Evolutionary conservation across 2,329 filamentous ascomycete genomes (phyloP).

Genomic region (Calonectria hawksworthii): DNA sequence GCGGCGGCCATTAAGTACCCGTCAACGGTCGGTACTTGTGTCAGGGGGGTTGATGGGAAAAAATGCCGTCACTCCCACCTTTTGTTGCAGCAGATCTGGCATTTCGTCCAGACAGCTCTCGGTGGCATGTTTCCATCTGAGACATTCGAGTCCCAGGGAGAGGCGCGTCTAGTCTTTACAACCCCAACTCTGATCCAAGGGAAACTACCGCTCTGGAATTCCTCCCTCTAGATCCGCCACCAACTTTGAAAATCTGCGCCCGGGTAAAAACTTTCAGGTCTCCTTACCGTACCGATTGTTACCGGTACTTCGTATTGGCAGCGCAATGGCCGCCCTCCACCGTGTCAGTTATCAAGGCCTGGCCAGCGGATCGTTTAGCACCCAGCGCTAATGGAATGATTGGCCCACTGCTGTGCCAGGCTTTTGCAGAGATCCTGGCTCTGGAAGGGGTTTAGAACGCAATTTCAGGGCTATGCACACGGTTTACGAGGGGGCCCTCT

Average conservation of each 20-base stretch:
- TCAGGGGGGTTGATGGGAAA: conserved; percentile 19
- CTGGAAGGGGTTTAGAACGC: conserved; percentile 33
- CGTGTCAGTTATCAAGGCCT: conserved; percentile 15
- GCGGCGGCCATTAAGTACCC: conserved; percentile 9
- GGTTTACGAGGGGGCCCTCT: conserved; percentile 7
- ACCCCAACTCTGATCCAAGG: neutral
- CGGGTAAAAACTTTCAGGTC: neutral
- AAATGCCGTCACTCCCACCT: conserved; percentile 14
- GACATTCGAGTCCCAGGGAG: neutral
- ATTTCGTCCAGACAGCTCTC: neutral
- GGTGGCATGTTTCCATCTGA: conserved; percentile 6
- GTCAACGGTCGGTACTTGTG: conserved; percentile 19
- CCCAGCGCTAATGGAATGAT: conserved; percentile 37
- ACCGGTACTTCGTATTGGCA: conserved; percentile 20
- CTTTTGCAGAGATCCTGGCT: conserved; percentile 25
- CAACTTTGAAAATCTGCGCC: neutral
- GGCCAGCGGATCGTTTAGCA: conserved; percentile 29
- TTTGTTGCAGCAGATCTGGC: conserved; percentile 3
- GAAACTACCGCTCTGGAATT: neutral
- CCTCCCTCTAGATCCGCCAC: neutral
- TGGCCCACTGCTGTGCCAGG: conserved; percentile 30
- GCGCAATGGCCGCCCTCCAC: conserved; percentile 18
- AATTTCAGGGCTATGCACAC: conserved; percentile 29
- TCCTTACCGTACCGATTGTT: neutral
- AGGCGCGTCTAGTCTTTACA: neutral